Evolutionary conservation across 306 rosid genomes (phyloP).

Genomic region (Lathyrus oleraceus): DNA sequence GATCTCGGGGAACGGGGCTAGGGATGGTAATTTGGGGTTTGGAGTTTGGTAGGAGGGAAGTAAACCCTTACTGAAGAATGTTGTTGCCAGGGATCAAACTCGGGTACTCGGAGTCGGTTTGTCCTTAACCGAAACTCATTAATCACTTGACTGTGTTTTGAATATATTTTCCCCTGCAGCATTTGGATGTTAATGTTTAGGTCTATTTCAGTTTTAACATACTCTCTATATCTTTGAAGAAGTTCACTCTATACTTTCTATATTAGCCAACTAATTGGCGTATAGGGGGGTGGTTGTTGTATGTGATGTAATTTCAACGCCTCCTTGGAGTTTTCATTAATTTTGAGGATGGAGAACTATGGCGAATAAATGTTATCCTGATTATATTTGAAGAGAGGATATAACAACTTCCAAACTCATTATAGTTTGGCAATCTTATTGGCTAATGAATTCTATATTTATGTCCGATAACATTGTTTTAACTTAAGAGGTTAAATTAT

Average conservation of each 20-base stretch:
- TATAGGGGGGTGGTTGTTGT: too few species aligned
- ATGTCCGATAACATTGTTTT: background rate
- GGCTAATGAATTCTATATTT: background rate
- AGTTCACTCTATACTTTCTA: background rate
- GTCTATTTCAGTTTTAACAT: background rate
- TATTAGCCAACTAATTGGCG: background rate
- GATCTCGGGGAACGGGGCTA: background rate
- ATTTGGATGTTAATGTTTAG: background rate
- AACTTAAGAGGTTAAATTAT: background rate
- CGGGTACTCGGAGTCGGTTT: background rate
- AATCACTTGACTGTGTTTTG: background rate
- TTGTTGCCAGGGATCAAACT: background rate
- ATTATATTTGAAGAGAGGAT: constrained; percentile 1
- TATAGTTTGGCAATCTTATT: background rate
- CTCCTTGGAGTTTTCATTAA: background rate
- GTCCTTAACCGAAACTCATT: too few species aligned
- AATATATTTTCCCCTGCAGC: background rate
- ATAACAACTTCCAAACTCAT: background rate
- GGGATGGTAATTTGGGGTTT: background rate
- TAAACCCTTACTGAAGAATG: background rate
- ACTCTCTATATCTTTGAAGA: background rate
- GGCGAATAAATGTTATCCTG: background rate
- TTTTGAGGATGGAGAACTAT: constrained; percentile 11
- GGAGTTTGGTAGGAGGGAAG: background rate
- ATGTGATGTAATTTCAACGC: background rate